A percentile compares a stretch with the other conserved stretches of the same genome.
phyloP scores from a whole-genome alignment of 208 protist species.

The Phytomonas sp. region DNA sequence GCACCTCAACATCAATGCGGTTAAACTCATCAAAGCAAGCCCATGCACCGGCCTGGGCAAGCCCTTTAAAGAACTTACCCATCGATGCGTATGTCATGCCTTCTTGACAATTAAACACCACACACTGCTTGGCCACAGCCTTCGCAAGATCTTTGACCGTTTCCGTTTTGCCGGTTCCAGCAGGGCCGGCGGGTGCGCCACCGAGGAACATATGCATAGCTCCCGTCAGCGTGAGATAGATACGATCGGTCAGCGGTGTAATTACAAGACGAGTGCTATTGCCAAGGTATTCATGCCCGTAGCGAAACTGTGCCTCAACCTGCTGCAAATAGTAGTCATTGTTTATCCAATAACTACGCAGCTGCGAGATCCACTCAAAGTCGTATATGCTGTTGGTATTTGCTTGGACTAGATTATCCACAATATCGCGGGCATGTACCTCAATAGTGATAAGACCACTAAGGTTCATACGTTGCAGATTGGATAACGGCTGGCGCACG shows the following conservation, averaged over 20 bases:
- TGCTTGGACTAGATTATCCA: constrained; percentile 79
- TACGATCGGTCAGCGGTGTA: constrained; percentile 95
- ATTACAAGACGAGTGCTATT: constrained; percentile 96
- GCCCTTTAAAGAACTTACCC: constrained; percentile 96
- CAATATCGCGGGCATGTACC: constrained; percentile 94
- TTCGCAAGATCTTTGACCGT: constrained; percentile 97
- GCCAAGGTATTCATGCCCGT: constrained; percentile 95
- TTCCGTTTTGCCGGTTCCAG: constrained; percentile 96
- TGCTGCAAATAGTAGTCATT: constrained; percentile 87
- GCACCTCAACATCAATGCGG: constrained; percentile 96
- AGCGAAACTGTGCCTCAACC: constrained; percentile 90
- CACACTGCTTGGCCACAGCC: constrained; percentile 95
- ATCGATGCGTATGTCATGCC: constrained; percentile 95
- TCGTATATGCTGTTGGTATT: constrained; percentile 77
- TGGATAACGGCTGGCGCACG: constrained; percentile 78
- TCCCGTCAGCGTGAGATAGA: constrained; percentile 94
- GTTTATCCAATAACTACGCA: constrained; percentile 95
- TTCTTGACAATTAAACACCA: constrained; percentile 97
- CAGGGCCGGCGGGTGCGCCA: constrained; percentile 88
- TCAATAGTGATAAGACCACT: constrained; percentile 95
- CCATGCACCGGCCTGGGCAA: constrained; percentile 94
- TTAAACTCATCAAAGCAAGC: constrained; percentile 99
- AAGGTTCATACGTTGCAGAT: constrained; percentile 90
- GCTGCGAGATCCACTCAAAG: constrained; percentile 96
- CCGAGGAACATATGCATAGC: constrained; percentile 95